phyloP scores from a whole-genome alignment of 768 basidiomycete genomes.

The Tulasnella sp. region DNA sequence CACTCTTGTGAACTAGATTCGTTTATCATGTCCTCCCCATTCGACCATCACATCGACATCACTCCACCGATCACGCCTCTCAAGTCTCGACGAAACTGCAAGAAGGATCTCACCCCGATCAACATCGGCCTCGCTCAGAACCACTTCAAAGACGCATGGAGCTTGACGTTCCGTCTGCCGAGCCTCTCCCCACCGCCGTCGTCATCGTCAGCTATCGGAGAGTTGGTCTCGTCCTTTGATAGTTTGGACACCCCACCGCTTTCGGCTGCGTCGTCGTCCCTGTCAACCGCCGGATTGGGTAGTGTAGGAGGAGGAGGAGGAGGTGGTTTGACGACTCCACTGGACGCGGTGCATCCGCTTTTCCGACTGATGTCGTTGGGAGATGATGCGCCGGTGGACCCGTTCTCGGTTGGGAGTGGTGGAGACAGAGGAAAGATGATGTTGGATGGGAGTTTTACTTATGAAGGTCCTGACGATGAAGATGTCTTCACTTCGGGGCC shows the following conservation, averaged over 20 bases:
- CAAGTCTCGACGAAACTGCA: neutral
- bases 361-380: neutral
- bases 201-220: neutral
- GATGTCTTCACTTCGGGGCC: neutral
- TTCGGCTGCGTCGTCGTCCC: neutral
- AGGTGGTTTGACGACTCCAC: neutral
- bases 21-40: neutral
- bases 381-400: neutral
- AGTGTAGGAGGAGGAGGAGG: neutral
- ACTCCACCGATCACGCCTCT: neutral
- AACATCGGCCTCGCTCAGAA: conserved; percentile 1
- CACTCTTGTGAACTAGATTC: neutral
- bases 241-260: neutral
- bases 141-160: conserved; percentile 8
- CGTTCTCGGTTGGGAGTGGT: neutral
- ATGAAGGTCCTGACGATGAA: neutral
- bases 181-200: neutral
- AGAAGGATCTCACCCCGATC: neutral
- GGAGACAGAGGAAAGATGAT: neutral
- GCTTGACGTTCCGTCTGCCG: neutral
- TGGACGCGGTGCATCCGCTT: conserved; percentile 2
- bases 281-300: neutral
- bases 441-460: neutral
- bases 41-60: neutral
- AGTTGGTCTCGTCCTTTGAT: neutral